Base-by-base conservation (phyloP, 768 basidiomycete species). In the Suillus brevipes region DNA sequence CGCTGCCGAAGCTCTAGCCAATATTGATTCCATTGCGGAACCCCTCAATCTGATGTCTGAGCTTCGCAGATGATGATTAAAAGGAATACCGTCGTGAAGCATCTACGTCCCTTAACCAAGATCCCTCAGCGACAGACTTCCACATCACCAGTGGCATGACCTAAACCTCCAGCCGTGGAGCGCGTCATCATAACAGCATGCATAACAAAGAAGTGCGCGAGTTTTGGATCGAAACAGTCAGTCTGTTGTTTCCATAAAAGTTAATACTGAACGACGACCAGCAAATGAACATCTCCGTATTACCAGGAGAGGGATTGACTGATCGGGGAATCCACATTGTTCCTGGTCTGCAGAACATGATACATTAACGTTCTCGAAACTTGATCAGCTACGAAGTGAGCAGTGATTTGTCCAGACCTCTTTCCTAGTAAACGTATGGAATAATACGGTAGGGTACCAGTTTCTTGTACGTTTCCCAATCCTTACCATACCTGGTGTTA, bases 391-490 rank as follows among this genome's bases (percentile, higher is more conserved):
- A 1, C 6, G 3, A 3, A 36, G 4, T 58, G 25, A 38, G 38
- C 23, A 57, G n/a, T 13, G n/a, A 23, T 57, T 38, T 20, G 40
- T 58, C 6, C 14, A 57, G 40, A 56, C n/a, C 31, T 25, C 37
- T 50, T 60, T 49, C 64, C 62, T 72, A 94, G 74, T 93, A 94
- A 34, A 94, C 77, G 73, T 91, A 93, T 52, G 94, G 95, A 68
- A 97, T 83, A 67, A 97, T 96, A 65, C 89, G 85, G 69, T 84
- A 97, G 2, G 89, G 91, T 34, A 97, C 96, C 34, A 93, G 79
- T 71, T 88, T 83, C 80, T 87, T 93, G 81, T 99, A 99, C 78
- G 84, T 89, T 63, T 88, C 83, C 97, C 97, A 99, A 72, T 98
- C 96, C 69, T 92, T 86, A 31, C 96, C 95, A 72, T 99, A 97